Base-by-base conservation (phyloP, 371 early-diverging fungal genomes). In the Haplosporangium sp. region DNA sequence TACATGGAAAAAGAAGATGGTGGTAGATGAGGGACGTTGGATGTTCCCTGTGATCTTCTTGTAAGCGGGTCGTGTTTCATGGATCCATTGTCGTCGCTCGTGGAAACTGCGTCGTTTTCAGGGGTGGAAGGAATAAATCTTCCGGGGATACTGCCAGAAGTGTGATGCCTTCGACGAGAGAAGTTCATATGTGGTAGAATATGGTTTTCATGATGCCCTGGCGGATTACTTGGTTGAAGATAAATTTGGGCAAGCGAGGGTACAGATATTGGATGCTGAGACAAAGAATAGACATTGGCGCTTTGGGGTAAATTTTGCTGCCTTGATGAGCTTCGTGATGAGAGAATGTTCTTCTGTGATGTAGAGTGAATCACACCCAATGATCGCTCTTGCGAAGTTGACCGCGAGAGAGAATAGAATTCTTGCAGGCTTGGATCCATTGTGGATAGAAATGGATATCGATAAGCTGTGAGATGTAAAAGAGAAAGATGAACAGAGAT, bases 361-460 rank as follows among this genome's bases (percentile, higher is more conserved):
- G 72, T 52, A 11, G 55, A 27, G 7, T 55, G 19, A 34, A 19
- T 27, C 55, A 55, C 3, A 34, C 34, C 27, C 27, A 34, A 34
- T 8, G 55, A 13, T 27, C 34, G 77, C 17, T 72, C 69, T 34
- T 69, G 70, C 2, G 77, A 72, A 15, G 72, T 57, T 17, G 77
- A 77, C 17, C 73, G 61, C 7, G 77, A 77, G 39, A 77, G 61
- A 10, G 69, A 77, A 34, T 77, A 77, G 47, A 77, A 69, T 45
- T 77, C 77, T 61, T 77, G 77, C 15, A 77, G 55, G 2, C 73
- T 59, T 11, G 77, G 72, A 56, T 77, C 77, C 73, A 72, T 72
- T 11, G 4, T 15, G 44, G 61, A 35, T 39, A 37, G 27, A 11
- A 44, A 35, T 2, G 19, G 42, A 13, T 27, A 27, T 45, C 37